Conservation (phyloP, 2,329 filamentous ascomycete genomes). For the Nakataea oryzae region DNA sequence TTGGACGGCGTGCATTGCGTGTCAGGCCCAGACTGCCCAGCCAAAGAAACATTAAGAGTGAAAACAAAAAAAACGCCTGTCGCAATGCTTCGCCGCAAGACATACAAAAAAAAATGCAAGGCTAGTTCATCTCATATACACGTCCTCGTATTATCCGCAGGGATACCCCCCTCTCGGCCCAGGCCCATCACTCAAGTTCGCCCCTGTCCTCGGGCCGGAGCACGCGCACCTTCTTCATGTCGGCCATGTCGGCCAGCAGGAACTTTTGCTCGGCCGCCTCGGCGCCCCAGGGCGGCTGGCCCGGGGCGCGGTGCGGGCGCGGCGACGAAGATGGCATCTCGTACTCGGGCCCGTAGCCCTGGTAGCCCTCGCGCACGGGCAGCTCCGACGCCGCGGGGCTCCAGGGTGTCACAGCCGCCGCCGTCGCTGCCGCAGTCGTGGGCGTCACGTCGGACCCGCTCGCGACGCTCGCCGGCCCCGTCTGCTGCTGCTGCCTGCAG, state of each 20-base stretch:
- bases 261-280: conserved; percentile 1
- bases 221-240: neutral
- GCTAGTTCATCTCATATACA: too few species aligned
- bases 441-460: neutral
- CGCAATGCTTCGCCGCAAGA: neutral
- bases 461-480: neutral
- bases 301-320: neutral
- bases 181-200: neutral
- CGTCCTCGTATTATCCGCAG: too few species aligned
- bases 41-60: too few species aligned
- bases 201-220: neutral
- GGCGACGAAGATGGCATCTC: neutral
- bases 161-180: too few species aligned
- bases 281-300: neutral
- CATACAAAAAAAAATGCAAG: neutral
- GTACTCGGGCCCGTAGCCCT: conserved; percentile 4
- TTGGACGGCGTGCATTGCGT: too few species aligned
- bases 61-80: neutral
- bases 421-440: neutral
- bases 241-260: neutral
- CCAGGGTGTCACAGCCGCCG: neutral
- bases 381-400: conserved; percentile 1
- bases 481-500: neutral
- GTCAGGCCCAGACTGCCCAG: neutral
- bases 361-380: neutral